Evolutionary conservation across 2,329 filamentous ascomycete genomes (phyloP), one percentile per base, ranked within the genome.

Genomic region (Nemania sp.): DNA sequence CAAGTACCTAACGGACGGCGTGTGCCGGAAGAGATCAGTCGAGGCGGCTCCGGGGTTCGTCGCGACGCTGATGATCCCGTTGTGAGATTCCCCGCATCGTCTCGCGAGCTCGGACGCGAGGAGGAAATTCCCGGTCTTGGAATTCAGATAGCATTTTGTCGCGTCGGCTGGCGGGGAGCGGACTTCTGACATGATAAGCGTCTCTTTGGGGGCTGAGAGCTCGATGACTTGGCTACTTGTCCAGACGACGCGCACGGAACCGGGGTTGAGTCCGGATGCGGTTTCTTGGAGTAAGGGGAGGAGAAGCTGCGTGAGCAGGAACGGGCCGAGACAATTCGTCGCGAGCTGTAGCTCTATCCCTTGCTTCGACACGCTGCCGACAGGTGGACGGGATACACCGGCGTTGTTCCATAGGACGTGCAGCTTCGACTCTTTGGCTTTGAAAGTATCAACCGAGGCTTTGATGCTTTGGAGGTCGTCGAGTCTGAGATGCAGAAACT

Each of bases 291-390:
- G 64, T 6, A 65, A 59, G 9, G 70, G 67, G 7, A 69, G 42
- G 3, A 75, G 68, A 2, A 71, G 61, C 24, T 66, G 61, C 0
- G 71, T 72, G 49, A 75, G 62, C 8, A 73, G 59, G 22, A 72
- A 64, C 1, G 69, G 67, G 0, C 65, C 71, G 20, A 73, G 60
- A 39, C 68, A 73, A 36, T 75, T 69, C 23, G 68, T 65, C 3
- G 68, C 72, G 0, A 73, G 40, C 49, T 73, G 66, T 2, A 66
- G 34, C 50, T 75, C 72, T n/a, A 72, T 54, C 3, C 67, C 71
- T 40, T 75, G 72, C 9, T 54, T 61, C 2, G 67, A 69, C 1
- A 53, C 50, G 8, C 61, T 63, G 0, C 62, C 63, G 2, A 42
- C 15, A 3, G 63, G 57, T 0, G 56, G 46, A 1, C 46, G 48